Conservation (phyloP, 2,329 filamentous ascomycete species). For the Paecilomyces variotii region DNA sequence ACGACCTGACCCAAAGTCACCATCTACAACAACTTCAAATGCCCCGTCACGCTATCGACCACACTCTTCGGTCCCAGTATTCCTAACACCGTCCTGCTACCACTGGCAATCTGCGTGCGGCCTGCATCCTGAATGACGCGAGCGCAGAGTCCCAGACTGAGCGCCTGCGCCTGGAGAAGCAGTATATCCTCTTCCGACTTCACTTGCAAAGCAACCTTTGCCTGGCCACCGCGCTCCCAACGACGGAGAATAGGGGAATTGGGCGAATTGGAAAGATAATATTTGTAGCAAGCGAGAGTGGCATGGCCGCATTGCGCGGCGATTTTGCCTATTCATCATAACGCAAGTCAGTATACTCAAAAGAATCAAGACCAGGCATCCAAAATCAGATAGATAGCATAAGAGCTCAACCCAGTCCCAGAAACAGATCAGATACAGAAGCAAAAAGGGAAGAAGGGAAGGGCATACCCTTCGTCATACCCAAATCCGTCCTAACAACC, state of each 20-base stretch:
- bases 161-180: slow-evolving; percentile 69
- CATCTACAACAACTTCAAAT: slow-evolving; percentile 68
- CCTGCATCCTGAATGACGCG: slow-evolving; percentile 93
- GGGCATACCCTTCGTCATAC: slow-evolving; percentile 85
- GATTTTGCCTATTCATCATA: slow-evolving; percentile 66
- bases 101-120: slow-evolving; percentile 88
- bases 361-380: neutral
- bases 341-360: slow-evolving; percentile 2
- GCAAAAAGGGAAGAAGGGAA: neutral
- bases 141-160: slow-evolving; percentile 76
- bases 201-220: slow-evolving; percentile 86
- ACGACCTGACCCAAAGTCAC: slow-evolving; percentile 2
- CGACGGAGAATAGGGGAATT: slow-evolving; percentile 58
- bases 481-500: slow-evolving; percentile 85
- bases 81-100: slow-evolving; percentile 86
- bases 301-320: slow-evolving; percentile 92
- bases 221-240: slow-evolving; percentile 82
- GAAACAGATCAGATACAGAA: neutral
- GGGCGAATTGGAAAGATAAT: slow-evolving; percentile 52
- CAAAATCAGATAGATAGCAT: neutral
- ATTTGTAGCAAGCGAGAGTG: slow-evolving; percentile 96
- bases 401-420: neutral
- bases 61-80: slow-evolving; percentile 74
- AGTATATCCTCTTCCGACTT: slow-evolving; percentile 75
- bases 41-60: slow-evolving; percentile 77